A percentile compares a stretch with the other conserved stretches of the same genome.
Evolutionary conservation across 2,329 filamentous ascomycete species (phyloP).

Genomic region (Stemphylium vesicarium): DNA sequence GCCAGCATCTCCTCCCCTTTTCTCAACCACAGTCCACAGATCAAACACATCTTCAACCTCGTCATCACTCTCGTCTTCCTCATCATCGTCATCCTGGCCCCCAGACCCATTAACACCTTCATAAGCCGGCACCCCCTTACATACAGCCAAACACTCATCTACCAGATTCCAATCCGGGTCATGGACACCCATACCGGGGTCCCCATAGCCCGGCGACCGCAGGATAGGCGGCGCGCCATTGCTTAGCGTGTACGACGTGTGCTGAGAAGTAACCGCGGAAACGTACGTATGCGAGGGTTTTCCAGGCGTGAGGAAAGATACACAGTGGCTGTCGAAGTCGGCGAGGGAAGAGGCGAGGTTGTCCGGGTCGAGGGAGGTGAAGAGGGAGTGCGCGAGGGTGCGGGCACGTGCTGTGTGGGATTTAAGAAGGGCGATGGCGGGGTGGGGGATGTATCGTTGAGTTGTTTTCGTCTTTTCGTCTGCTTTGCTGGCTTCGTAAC

Average conservation of each 20-base stretch:
- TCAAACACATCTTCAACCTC: slow-evolving; percentile 21
- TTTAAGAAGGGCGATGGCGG: slow-evolving; percentile 32
- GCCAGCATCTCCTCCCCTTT: not conserved
- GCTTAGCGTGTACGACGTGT: slow-evolving; percentile 11
- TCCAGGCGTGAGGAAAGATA: not conserved
- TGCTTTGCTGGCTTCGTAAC: not conserved
- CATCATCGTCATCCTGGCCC: not conserved
- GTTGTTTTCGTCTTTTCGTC: not conserved
- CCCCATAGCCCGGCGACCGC: slow-evolving; percentile 15
- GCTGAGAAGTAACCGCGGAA: not conserved
- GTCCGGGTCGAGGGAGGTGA: not conserved
- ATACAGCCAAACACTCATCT: slow-evolving; percentile 28
- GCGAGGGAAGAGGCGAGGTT: not conserved
- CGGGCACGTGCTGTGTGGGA: slow-evolving; percentile 27
- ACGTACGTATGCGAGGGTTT: not conserved
- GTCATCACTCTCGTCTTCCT: slow-evolving; percentile 1
- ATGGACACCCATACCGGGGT: slow-evolving; percentile 10
- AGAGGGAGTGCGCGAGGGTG: not conserved
- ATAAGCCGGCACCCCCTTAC: slow-evolving; percentile 20
- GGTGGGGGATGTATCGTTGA: slow-evolving; percentile 28
- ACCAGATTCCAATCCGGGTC: slow-evolving; percentile 11
- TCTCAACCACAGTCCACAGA: slow-evolving; percentile 24
- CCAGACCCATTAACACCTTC: slow-evolving; percentile 1
- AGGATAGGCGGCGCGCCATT: slow-evolving; percentile 23
- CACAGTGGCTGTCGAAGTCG: not conserved